Evolutionary conservation across 805 yeast genomes (phyloP), one percentile per base, ranked within the genome.

Genomic region (Yamadazyma kitorensis): DNA sequence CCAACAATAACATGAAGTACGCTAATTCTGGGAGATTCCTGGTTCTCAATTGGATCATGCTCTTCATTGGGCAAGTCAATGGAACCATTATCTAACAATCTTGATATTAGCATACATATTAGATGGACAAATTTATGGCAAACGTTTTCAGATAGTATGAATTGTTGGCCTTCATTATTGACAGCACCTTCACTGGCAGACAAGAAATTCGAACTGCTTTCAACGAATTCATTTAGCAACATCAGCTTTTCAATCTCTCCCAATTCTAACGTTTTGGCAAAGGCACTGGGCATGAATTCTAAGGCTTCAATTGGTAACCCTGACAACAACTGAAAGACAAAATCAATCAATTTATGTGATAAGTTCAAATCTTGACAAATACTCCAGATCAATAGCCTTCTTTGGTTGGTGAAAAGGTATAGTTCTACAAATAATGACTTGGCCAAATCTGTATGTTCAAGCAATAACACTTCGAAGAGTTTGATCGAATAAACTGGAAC

Each of bases 221-320:
- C 66, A 39, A 84, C 66, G 44, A 82, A 79, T 51, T 80, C 87
- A 56, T 82, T 88, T 23, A 84, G 53, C 10, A 84, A 49, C 86
- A 82, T 80, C 44, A 75, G 72, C 40, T 61, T 67, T 46, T 83
- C 91, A 31, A 80, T 66, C 8, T 70, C 76, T 11, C 83, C 74
- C 22, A 83, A 55, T 4, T 55, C 60, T 14, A 83, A 41, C 23
- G 41, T 33, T 0, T 59, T 35, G 0, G 88, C 89, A 43, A 64
- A 61, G 49, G 91, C 66, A 7, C 85, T 75, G 47, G 79, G 78
- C 10, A 53, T 47, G 39, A 64, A 61, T 40, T 45, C 54, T 5
- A 11, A 6, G 8, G 44, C 44, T 14, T 49, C 45, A 5, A 38
- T 33, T 9, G 47, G 45, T n/a, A 44, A 43, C 0, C 87, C 87